phyloP scores from a whole-genome alignment of 306 rosid species.

The Spatholobus suberectus region DNA sequence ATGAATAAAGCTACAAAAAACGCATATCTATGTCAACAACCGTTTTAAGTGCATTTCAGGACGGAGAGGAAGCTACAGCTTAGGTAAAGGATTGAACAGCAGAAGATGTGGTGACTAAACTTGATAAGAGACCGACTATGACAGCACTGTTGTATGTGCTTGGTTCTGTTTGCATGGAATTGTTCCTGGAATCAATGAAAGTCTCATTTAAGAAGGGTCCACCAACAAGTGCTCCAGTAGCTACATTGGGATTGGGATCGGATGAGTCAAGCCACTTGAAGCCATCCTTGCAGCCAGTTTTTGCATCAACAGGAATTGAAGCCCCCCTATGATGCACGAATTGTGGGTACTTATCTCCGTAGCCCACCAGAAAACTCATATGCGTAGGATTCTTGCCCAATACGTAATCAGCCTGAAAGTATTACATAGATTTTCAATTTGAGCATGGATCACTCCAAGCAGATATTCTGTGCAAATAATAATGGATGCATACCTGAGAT shows the following conservation, averaged over 20 bases:
- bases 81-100: constrained; percentile 70
- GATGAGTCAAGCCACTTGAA: constrained; percentile 72
- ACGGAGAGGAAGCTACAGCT: constrained; percentile 20
- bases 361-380: constrained; percentile 90
- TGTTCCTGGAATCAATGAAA: constrained; percentile 78
- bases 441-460: constrained; percentile 14
- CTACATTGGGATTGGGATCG: constrained; percentile 84
- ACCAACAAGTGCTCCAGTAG: constrained; percentile 93
- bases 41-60: not conserved
- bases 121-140: constrained; percentile 83
- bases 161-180: constrained; percentile 87
- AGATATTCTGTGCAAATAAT: constrained; percentile 21
- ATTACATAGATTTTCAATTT: constrained; percentile 19
- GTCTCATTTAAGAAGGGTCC: constrained; percentile 91
- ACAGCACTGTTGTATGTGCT: constrained; percentile 92
- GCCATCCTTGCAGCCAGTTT: constrained; percentile 76
- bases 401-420: constrained; percentile 82
- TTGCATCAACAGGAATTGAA: constrained; percentile 73
- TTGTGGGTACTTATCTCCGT: constrained; percentile 80
- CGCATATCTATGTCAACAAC: constrained; percentile 13
- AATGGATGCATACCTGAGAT: constrained; percentile 72
- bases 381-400: constrained; percentile 86
- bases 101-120: constrained; percentile 93
- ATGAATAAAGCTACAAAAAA: constrained; percentile 44
- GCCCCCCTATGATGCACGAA: constrained; percentile 98